Evolutionary conservation across 768 basidiomycete genomes (phyloP), one percentile per base, ranked within the genome.

Genomic region (Macrolepiota dolichaula): DNA sequence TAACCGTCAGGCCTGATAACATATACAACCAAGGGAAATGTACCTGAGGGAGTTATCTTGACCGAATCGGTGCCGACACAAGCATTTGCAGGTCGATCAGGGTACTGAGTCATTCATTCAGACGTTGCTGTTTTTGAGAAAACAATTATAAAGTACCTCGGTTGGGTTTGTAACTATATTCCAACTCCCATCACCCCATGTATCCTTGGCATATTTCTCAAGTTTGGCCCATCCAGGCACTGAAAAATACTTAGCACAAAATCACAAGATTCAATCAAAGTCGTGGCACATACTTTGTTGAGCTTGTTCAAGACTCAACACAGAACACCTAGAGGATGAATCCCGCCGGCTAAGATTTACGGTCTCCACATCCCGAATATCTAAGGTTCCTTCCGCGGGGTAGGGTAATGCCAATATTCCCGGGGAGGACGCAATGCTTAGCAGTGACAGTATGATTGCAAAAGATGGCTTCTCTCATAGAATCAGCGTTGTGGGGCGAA

Each of bases 121-220:
- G 25, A 49, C 7, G 13, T 17, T 11, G 19, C 25, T 11, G 19
- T 49, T 24, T 22, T 13, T 5, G 12, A 11, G 25, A 19, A 27
- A 19, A 10, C 7, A 27, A 32, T 22, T 44, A 17, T 24, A 1
- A 51, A 46, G 44, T 55, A 64, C 63, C 4, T 64, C 63, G 19
- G 38, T 13, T 17, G 63, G 63, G 35, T 64, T 64, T 13, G 59
- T 57, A 19, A 64, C 59, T 4, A 64, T 55, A 29, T 59, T 64
- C 47, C 56, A 59, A 11, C 52, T n/a, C 4, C 63, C 63, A 27
- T 57, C 59, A 1, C 63, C 63, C 46, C 57, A 64, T 11, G 59
- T 64, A 38, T 64, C 63, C n/a, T 64, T 61, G 6, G 63, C 63
- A 27, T 64, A 64, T 53, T 64, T 36, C 40, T 61, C 59, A 5